A percentile compares a stretch with the other conserved stretches of the same genome.
phyloP scores from a whole-genome alignment of 1,284 basidiomycete genomes.

The Pisolithus thermaeus region DNA sequence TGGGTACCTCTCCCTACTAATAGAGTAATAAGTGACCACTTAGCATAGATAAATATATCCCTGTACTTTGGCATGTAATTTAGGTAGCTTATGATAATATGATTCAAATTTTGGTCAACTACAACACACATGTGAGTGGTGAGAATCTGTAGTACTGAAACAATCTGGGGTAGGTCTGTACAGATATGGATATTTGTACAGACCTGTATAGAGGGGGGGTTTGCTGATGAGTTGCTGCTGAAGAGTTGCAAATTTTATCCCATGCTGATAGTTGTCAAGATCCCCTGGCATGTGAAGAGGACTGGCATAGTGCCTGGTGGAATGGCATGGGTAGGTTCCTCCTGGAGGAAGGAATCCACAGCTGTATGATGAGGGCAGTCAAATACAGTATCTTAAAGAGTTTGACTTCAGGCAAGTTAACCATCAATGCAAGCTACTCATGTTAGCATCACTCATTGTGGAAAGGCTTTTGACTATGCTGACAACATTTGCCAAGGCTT shows the following conservation, averaged over 20 bases:
- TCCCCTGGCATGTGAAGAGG: background rate
- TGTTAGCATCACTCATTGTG: constrained; percentile 4
- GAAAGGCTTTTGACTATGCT: constrained; percentile 1
- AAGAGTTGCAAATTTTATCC: constrained; percentile 1
- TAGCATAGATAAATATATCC: too few species aligned
- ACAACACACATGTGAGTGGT: too few species aligned
- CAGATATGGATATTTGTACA: too few species aligned
- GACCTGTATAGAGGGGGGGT: too few species aligned
- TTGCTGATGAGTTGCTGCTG: constrained; percentile 1
- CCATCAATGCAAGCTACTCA: background rate
- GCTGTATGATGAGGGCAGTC: constrained; percentile 4
- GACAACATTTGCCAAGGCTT: background rate
- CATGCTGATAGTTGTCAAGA: constrained; percentile 6
- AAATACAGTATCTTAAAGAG: constrained; percentile 6
- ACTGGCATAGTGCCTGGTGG: constrained; percentile 11
- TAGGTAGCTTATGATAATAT: too few species aligned
- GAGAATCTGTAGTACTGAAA: too few species aligned
- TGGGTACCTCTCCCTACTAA: too few species aligned
- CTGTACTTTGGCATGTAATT: too few species aligned
- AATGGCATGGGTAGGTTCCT: constrained; percentile 13
- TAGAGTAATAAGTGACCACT: too few species aligned
- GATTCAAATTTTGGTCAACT: too few species aligned
- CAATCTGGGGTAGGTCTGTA: too few species aligned
- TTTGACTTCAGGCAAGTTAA: constrained; percentile 4
- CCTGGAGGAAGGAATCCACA: constrained; percentile 7